phyloP scores from a whole-genome alignment of 2,329 filamentous ascomycete species.

The Sordariomycetes sp. region DNA sequence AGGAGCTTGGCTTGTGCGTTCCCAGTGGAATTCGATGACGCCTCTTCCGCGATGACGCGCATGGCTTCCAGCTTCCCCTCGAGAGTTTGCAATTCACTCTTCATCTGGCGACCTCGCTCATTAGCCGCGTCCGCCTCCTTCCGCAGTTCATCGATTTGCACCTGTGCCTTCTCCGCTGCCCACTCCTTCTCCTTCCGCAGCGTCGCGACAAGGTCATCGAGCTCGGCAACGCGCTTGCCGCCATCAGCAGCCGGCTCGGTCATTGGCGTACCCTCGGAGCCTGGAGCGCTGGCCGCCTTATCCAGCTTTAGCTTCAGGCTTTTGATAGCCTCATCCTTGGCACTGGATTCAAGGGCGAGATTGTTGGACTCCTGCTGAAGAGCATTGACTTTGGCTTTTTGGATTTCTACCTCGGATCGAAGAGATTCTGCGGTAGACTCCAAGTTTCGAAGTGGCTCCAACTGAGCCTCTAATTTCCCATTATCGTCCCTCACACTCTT shows the following conservation, averaged over 20 bases:
- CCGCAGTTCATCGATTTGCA: constrained; percentile 57
- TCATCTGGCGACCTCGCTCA: constrained; percentile 63
- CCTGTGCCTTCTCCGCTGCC: constrained; percentile 48
- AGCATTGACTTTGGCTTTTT: constrained; percentile 13
- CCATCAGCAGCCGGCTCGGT: constrained; percentile 51
- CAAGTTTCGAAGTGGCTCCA: constrained; percentile 25
- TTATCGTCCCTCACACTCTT: constrained; percentile 33
- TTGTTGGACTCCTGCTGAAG: constrained; percentile 31
- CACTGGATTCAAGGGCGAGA: constrained; percentile 48
- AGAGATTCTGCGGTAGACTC: constrained; percentile 18
- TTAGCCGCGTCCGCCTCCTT: constrained; percentile 61
- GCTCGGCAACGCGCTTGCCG: constrained; percentile 28
- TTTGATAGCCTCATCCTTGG: constrained; percentile 50
- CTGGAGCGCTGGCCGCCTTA: constrained; percentile 52
- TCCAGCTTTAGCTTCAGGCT: constrained; percentile 59
- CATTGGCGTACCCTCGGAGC: constrained; percentile 33
- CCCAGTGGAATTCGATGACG: constrained; percentile 65
- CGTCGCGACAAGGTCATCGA: constrained; percentile 45
- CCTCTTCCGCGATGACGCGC: constrained; percentile 76
- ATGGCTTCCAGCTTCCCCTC: constrained; percentile 87
- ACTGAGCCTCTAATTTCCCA: constrained; percentile 26
- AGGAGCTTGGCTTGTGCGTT: constrained; percentile 82
- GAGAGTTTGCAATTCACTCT: constrained; percentile 61
- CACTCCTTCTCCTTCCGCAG: constrained; percentile 71
- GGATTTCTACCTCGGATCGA: constrained; percentile 9